These are phyloP conservation scores for Botryosphaeria dothidea DNA, from an alignment of 2,329 filamentous ascomycete genomes.

Conservation along the genomic window DNA sequence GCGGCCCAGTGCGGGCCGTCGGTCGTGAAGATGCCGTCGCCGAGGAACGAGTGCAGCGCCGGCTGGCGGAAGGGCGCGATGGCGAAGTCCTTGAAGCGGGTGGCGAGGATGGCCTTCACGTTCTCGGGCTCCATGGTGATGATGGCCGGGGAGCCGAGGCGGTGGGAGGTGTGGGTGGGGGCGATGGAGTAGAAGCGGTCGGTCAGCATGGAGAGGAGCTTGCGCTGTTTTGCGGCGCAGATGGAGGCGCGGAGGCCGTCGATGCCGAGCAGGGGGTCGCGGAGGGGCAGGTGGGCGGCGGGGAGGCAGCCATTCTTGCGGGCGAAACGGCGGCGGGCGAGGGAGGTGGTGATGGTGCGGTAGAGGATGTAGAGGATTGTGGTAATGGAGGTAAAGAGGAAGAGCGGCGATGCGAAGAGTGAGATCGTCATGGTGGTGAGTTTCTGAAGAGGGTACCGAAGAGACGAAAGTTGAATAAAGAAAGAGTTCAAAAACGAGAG, in stretches of 20 bases:
- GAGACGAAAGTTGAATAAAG: not conserved
- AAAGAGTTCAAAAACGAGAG: not conserved
- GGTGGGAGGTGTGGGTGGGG: conserved; percentile 31
- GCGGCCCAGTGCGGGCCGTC: conserved; percentile 42
- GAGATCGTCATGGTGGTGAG: conserved; percentile 1
- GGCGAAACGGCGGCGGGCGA: conserved; percentile 39
- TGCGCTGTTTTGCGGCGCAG: conserved; percentile 33
- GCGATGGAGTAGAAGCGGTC: not conserved
- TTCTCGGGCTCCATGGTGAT: conserved; percentile 51
- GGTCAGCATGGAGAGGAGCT: conserved; percentile 31
- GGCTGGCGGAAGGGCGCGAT: conserved; percentile 36
- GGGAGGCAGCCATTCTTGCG: conserved; percentile 51
- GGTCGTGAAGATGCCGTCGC: conserved; percentile 49
- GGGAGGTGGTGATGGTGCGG: conserved; percentile 35
- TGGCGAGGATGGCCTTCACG: conserved; percentile 48
- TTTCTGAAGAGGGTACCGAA: too few species aligned
- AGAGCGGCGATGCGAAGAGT: not conserved
- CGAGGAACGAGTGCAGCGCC: conserved; percentile 43
- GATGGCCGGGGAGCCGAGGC: conserved; percentile 63
- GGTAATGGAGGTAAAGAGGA: conserved; percentile 28
- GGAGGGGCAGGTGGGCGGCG: conserved; percentile 44
- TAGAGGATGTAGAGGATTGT: conserved; percentile 37
- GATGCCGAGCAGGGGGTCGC: conserved; percentile 50
- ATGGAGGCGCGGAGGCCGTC: conserved; percentile 49
- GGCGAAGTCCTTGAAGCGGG: conserved; percentile 50